Conservation (phyloP, 352 stramenopile genomes). For the Globisporangium megalacanthum region DNA sequence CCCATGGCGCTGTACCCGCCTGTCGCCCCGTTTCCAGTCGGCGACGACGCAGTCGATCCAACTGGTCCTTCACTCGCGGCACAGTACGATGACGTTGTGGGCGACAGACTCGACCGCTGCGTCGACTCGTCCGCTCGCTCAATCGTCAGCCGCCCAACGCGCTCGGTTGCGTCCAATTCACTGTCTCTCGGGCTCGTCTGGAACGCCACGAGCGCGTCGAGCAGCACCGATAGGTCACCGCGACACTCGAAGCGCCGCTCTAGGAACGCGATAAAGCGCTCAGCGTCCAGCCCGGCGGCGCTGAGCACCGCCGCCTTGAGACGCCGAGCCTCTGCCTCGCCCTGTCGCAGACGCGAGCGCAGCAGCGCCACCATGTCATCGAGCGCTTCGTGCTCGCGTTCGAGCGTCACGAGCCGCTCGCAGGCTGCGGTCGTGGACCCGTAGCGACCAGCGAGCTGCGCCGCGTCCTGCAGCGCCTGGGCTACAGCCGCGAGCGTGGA, state of each 20-base stretch:
- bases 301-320: slow-evolving; percentile 11
- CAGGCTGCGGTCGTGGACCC: slow-evolving; percentile 25
- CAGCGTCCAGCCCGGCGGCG: slow-evolving; percentile 9
- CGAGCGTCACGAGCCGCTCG: slow-evolving; percentile 23
- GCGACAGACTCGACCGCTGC: slow-evolving; percentile 4
- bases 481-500: slow-evolving; percentile 17
- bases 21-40: not conserved
- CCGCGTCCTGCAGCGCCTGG: slow-evolving; percentile 27
- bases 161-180: not conserved
- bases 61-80: not conserved
- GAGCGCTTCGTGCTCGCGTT: slow-evolving; percentile 18
- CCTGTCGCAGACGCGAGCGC: slow-evolving; percentile 8
- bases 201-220: slow-evolving; percentile 16
- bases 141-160: slow-evolving; percentile 10
- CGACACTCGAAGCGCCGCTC: slow-evolving; percentile 28
- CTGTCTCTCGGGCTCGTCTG: slow-evolving; percentile 12
- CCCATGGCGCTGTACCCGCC: slow-evolving; percentile 1
- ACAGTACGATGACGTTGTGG: not conserved
- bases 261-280: slow-evolving; percentile 24
- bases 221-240: slow-evolving; percentile 23
- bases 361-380: slow-evolving; percentile 22
- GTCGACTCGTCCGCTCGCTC: slow-evolving; percentile 6
- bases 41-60: not conserved
- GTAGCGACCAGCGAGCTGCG: slow-evolving; percentile 26
- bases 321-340: slow-evolving; percentile 15